A percentile compares a stretch with the other conserved stretches of the same genome.
phyloP scores from a whole-genome alignment of 2,329 filamentous ascomycete species.

The Tolypocladium guangdongense region DNA sequence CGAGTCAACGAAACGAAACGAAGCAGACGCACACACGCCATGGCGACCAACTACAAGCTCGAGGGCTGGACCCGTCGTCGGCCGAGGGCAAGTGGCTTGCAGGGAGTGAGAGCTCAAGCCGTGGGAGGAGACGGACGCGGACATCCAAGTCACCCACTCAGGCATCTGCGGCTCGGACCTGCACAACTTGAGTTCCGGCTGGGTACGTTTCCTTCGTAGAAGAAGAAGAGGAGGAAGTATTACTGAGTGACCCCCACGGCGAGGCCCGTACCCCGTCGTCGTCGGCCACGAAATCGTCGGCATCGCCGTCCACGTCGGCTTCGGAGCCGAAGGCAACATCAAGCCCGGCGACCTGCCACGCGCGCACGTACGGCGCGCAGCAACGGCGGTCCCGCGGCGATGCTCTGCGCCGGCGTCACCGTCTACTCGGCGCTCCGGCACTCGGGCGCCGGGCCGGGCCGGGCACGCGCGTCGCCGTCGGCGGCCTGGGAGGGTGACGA shows the following conservation, averaged over 20 bases:
- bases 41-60: conserved; percentile 32
- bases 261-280: conserved; percentile 33
- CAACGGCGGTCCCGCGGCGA: conserved; percentile 27
- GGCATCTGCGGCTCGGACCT: conserved; percentile 55
- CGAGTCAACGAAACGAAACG: background rate
- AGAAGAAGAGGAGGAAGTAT: no score
- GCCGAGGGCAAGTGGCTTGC: conserved; percentile 44
- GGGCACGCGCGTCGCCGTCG: conserved; percentile 54
- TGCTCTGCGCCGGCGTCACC: conserved; percentile 63
- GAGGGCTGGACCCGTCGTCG: conserved; percentile 30
- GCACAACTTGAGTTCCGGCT: conserved; percentile 46
- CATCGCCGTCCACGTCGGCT: conserved; percentile 41
- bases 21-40: conserved; percentile 5
- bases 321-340: conserved; percentile 32
- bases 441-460: conserved; percentile 55
- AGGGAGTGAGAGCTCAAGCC: conserved; percentile 48
- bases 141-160: conserved; percentile 55
- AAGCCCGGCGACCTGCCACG: conserved; percentile 45
- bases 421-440: conserved; percentile 51
- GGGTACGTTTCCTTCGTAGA: conserved; percentile 20
- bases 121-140: conserved; percentile 56
- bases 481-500: conserved; percentile 53
- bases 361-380: conserved; percentile 41
- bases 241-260: no score
- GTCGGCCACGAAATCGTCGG: conserved; percentile 60